phyloP scores from a whole-genome alignment of 345 rosid species.

The Sisymbrium altissimum region DNA sequence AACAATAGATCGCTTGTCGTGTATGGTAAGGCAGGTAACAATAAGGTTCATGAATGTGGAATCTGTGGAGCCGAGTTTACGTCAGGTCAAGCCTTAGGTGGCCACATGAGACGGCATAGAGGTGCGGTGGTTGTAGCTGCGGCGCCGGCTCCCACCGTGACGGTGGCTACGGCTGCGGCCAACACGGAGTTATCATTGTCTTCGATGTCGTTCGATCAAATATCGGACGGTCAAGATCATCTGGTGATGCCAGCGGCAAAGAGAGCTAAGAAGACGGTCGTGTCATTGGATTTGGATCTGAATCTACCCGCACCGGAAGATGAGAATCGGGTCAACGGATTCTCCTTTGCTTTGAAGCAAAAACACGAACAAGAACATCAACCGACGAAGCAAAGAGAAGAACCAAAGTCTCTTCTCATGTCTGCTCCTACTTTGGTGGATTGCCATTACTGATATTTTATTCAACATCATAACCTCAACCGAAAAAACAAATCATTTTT shows the following conservation, averaged over 20 bases:
- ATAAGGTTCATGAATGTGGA: slow-evolving; percentile 83
- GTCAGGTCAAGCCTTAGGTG: slow-evolving; percentile 96
- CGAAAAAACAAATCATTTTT: not conserved
- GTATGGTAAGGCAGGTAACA: slow-evolving; percentile 21
- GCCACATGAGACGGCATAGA: slow-evolving; percentile 95
- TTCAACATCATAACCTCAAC: not conserved
- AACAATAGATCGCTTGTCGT: slow-evolving; percentile 26
- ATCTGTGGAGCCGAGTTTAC: slow-evolving; percentile 86
- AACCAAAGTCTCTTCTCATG: slow-evolving; percentile 52
- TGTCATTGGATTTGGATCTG: slow-evolving; percentile 82
- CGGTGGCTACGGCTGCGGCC: slow-evolving; percentile 19
- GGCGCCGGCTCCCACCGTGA: slow-evolving; percentile 2
- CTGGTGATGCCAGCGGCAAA: slow-evolving; percentile 19
- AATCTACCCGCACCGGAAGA: slow-evolving; percentile 94
- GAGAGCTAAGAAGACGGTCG: slow-evolving; percentile 35
- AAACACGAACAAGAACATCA: slow-evolving; percentile 41
- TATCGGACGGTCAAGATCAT: slow-evolving; percentile 42
- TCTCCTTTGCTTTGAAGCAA: slow-evolving; percentile 55
- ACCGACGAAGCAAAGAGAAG: slow-evolving; percentile 34
- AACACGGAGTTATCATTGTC: slow-evolving; percentile 45
- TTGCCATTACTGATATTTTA: slow-evolving; percentile 70
- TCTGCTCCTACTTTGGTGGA: slow-evolving; percentile 74
- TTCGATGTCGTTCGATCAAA: slow-evolving; percentile 41
- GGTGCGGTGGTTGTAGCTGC: slow-evolving; percentile 26
- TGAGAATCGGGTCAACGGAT: slow-evolving; percentile 41